A percentile compares a stretch with the other conserved stretches of the same genome.
phyloP scores from a whole-genome alignment of 441 rosid species.

The Erysimum cheiri region DNA sequence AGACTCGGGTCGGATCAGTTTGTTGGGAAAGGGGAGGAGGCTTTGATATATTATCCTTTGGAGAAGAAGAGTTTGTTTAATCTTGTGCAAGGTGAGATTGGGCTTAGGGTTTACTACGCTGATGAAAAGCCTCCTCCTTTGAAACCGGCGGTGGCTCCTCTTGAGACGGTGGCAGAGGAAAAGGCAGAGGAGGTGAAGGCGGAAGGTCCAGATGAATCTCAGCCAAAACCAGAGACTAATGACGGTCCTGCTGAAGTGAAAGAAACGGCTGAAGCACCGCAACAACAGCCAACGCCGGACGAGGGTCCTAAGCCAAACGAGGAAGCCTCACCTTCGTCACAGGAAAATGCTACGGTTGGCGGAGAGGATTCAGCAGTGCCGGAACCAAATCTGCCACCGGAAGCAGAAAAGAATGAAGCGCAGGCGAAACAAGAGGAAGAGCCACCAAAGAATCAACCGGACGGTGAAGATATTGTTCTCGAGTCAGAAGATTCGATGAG shows the following conservation, averaged over 20 bases:
- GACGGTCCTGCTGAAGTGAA: conserved; percentile 21
- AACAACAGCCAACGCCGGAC: background rate
- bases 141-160: conserved; percentile 43
- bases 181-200: conserved; percentile 30
- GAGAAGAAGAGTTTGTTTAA: conserved; percentile 63
- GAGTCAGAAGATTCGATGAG: conserved; percentile 41
- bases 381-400: conserved; percentile 20
- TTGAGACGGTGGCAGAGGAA: conserved; percentile 47
- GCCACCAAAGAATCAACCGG: conserved; percentile 35
- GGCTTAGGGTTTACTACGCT: conserved; percentile 70
- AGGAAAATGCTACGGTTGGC: conserved; percentile 33
- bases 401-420: conserved; percentile 18
- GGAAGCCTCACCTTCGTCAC: conserved; percentile 26
- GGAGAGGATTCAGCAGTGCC: conserved; percentile 13
- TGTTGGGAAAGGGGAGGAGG: conserved; percentile 81
- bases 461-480: conserved; percentile 46
- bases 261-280: conserved; percentile 17
- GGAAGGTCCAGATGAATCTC: conserved; percentile 32
- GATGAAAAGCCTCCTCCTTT: conserved; percentile 43
- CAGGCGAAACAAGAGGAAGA: conserved; percentile 19
- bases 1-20: conserved; percentile 67
- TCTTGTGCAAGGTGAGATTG: conserved; percentile 82
- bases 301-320: conserved; percentile 27
- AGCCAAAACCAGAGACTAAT: conserved; percentile 38
- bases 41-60: conserved; percentile 71